Base-by-base conservation (phyloP, 2,329 filamentous ascomycete genomes). In the Colletotrichum tropicicola region DNA sequence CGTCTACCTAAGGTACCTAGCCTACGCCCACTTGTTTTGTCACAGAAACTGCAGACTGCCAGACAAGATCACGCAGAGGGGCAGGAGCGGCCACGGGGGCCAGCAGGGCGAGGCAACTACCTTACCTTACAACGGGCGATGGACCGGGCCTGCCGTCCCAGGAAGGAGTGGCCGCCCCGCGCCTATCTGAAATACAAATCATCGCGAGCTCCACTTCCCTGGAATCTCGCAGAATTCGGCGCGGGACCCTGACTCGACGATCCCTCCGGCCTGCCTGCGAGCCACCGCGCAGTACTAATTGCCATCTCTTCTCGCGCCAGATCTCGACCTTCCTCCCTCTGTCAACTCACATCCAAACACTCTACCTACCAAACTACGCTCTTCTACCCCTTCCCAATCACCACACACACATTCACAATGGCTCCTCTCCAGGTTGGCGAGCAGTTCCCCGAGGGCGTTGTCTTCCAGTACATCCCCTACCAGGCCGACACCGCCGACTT, bases 391-490 rank as follows among this genome's bases (percentile, higher is more conserved):
- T 39, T 25, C 51, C 72, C 67, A 54, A 54, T 9, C 10, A 23
- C 52, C 37, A 49, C 23, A 13, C 45, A 56, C 37, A 32, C 21
- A 8, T 25, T 56, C 62, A 79, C 66, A 65, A 86, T 87, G 85
- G 73, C 90, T 82, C 86, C 86, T 78, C 87, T 96, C 79, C 90
- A 94, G 78, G 86, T 87, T 77, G 94, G 94, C 75, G 93, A 97
- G 79, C 83, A 84, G 77, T 95, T 98, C 86, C 94, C 94, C 71
- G 83, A 89, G 71, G 91, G 87, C 72, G 90, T 97, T 67, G 84
- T 85, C 78, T 98, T 98, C 85, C 91, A 89, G 73, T 96, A 94
- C 86, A 87, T 96, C 70, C 91, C 92, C 67, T 93, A 92, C 78
- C 86, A 89, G 13, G 82, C 86, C 61, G 92, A 95, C 72, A 86